Conservation (phyloP, 495 filamentous ascomycete genomes). For the Tuber magnatum region DNA sequence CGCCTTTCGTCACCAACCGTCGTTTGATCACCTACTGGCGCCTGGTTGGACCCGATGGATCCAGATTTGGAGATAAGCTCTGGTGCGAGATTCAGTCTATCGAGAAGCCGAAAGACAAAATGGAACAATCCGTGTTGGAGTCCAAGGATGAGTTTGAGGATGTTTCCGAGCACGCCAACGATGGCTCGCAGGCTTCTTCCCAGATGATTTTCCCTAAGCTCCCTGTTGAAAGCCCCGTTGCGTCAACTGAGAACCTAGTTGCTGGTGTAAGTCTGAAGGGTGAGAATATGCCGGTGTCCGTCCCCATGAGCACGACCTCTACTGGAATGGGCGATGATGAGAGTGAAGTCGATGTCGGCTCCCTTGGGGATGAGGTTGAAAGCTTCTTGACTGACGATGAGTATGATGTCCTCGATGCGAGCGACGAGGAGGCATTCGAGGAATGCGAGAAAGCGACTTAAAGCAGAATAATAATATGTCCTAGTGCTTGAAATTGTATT, state of each 20-base stretch:
- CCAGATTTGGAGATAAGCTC: constrained; percentile 79
- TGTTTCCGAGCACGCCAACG: constrained; percentile 26
- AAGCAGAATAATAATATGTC: constrained; percentile 12
- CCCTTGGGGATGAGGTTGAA: constrained; percentile 46
- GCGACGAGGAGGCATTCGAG: constrained; percentile 65
- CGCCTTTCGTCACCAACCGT: constrained; percentile 59
- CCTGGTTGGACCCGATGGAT: constrained; percentile 71
- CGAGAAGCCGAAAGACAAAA: constrained; percentile 29
- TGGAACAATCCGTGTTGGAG: constrained; percentile 22
- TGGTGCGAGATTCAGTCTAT: constrained; percentile 86
- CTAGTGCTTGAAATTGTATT: constrained; percentile 34
- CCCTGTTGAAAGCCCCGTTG: constrained; percentile 82
- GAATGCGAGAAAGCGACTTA: constrained; percentile 31
- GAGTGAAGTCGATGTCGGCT: constrained; percentile 45
- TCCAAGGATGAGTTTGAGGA: constrained; percentile 28
- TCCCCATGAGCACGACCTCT: constrained; percentile 50
- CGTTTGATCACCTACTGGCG: constrained; percentile 93
- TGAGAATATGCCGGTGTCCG: constrained; percentile 41
- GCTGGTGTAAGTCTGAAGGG: constrained; percentile 9
- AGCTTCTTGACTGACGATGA: constrained; percentile 94
- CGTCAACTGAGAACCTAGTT: constrained; percentile 56
- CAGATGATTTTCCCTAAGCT: constrained; percentile 96
- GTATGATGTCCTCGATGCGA: constrained; percentile 92
- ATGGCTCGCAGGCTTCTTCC: constrained; percentile 27
- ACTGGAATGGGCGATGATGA: constrained; percentile 49